Evolutionary conservation across 2,329 filamentous ascomycete species (phyloP), one percentile per base, ranked within the genome.

Genomic region (Aureobasidium lini): DNA sequence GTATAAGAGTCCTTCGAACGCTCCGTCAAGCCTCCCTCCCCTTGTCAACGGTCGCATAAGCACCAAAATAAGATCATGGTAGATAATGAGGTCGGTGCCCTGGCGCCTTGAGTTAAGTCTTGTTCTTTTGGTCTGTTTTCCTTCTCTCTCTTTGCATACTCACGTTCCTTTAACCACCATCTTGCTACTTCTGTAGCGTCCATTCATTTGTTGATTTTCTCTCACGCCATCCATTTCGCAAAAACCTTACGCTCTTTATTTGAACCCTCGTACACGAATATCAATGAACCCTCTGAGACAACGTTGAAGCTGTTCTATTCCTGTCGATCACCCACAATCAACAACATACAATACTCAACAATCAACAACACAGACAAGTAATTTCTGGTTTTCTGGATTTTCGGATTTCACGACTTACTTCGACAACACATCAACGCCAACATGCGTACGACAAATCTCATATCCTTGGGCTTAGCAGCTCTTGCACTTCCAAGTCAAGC

Each of bases 241-340:
- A 36, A 36, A 36, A 36, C 13, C 34, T 36, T 36, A 13, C 8
- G 8, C 34, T 36, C 8, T 9, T 36, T 36, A 9, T 36, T 23
- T 23, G 23, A 23, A 23, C 23, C 23, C 23, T 23, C 23, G 23
- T 23, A 23, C 23, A 23, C 23, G 29, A 34, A 2, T 18, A 11
- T 29, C 29, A 43, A 32, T 39, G 29, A 42, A 28, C 40, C 52
- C 31, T 56, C 42, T 39, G 53, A 57, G 53, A 57, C 53, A 57
- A 42, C 39, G 42, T 57, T 57, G 53, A 57, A 57, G 34, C 42
- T 57, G 53, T 47, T 57, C 53, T 57, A 57, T 57, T 47, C 42
- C 18, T 47, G 53, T 39, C 53, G 53, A 57, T 57, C 52, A 36
- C 23, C 39, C 52, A 36, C 46, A 29, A 47, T 15, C 34, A 18